Evolutionary conservation across 495 filamentous ascomycete species (phyloP), one percentile per base, ranked within the genome.

Genomic region (Podospora australis): DNA sequence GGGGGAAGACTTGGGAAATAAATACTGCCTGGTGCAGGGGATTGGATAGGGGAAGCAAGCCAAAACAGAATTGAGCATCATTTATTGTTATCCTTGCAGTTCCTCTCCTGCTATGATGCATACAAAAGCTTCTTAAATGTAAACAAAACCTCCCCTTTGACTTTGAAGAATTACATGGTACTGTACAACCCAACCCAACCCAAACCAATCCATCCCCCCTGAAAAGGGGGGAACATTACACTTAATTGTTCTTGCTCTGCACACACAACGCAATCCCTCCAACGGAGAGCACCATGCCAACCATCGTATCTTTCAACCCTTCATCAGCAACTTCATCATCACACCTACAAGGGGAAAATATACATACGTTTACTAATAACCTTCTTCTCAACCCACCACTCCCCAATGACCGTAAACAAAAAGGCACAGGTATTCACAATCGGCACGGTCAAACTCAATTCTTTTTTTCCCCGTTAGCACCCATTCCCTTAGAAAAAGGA

Each of bases 361-460:
- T 10, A 71, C 77, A 48, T 66, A 84, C 84, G 79, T 72, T 81
- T 74, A 50, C 79, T 82, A 52, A 97, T 92, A 3, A 86, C 83
- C 67, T 96, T 97, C 52, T 77, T 78, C 47, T 96, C 92, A 0
- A 89, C 88, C 74, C 83, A 94, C 91, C 90, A 96, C 56, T 98
- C 92, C 0, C 89, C 92, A 25, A 95, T 61, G 7, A 96, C 91
- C 0, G 92, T 98, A 60, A 96, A 98, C 44, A 97, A 57, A 56
- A 98, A 98, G 0, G 92, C 92, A 52, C 94, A 66, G 1, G 88
- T 92, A 58, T 98, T 98, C 2, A 89, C 87, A 45, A 98, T 89
- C 0, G 92, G 92, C 6, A 98, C 90, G 13, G 90, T 95, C 45
- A 98, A 71, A 53, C 88, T 95, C 55, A 96, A 57, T 65, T 98